Base-by-base conservation (phyloP, 2,329 filamentous ascomycete genomes). In the Magnaporthales sp. region DNA sequence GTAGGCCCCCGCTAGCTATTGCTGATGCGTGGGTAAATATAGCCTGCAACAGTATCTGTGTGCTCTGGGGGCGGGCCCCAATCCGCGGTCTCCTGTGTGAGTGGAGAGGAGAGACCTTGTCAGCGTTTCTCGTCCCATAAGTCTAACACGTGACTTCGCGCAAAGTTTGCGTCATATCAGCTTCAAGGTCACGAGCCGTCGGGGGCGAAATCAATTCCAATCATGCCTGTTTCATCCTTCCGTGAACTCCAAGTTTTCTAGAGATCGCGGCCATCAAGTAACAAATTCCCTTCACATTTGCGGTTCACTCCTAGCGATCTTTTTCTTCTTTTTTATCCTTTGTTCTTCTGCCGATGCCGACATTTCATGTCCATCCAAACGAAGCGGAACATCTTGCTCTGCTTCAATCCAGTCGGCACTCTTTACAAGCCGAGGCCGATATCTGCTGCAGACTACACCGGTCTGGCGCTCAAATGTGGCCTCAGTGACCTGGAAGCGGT, bases 401-500 rank as follows among this genome's bases (percentile, higher is more conserved):
- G 84, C 68, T 84, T 89, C 66, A 87, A 89, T 73, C 87, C 86
- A 4, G 89, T 89, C 70, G 86, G 84, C 15, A 90, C 87, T 0
- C 77, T 90, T 2, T 89, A 87, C 74, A 76, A 74, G 13, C 85
- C 86, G 0, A 81, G 77, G 64, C 71, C 38, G 15, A 46, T 46
- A 46, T 46, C 38, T 46, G 38, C 15, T 46, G 38, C 38, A 46
- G 38, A 46, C 38, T 46, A 46, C 19, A 46, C 38, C 38, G 38
- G 19, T 46, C 38, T 46, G 38, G 38, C 38, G 1, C 38, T 13
- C 15, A 46, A 19, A 46, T 46, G 38, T 46, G 38, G 38, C 38
- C 19, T 46, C 38, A 46, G 19, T 46, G 38, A n/a, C 19, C 38
- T 46, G 38, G 38, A 46, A 1, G 38, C 15, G 15, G 19, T 19